Percentiles rank a stretch among this genome's conserved stretches.
Conservation (phyloP, 768 basidiomycete species). For the Naganishia vishniacii region DNA sequence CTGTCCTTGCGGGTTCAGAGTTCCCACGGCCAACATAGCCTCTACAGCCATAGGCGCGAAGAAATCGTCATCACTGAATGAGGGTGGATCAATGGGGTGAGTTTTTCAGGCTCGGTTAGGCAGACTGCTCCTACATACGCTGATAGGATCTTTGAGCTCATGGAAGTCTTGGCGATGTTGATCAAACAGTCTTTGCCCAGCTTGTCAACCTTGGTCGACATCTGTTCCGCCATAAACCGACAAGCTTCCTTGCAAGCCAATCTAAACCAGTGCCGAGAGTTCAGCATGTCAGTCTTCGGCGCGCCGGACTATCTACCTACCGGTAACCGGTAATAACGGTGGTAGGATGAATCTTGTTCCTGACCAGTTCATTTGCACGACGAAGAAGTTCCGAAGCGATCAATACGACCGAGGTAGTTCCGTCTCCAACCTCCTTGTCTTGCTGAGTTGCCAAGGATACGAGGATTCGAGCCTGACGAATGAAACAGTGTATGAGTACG, state of each 20-base stretch:
- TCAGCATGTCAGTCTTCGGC: constrained; percentile 5
- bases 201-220: constrained; percentile 86
- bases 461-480: constrained; percentile 63
- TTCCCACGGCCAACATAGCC: constrained; percentile 95
- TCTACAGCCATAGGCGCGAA: constrained; percentile 99
- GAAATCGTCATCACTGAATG: constrained; percentile 83
- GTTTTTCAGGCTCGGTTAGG: not conserved
- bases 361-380: constrained; percentile 94
- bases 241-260: constrained; percentile 96
- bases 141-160: constrained; percentile 98
- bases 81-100: not conserved
- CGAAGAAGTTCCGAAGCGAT: constrained; percentile 94
- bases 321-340: constrained; percentile 99
- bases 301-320: no score
- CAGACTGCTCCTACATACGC: constrained; percentile 65
- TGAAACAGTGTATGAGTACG: not conserved
- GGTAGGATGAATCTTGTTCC: constrained; percentile 96
- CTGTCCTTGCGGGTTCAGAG: constrained; percentile 86
- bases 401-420: constrained; percentile 96
- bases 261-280: constrained; percentile 32
- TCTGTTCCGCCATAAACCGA: constrained; percentile 94
- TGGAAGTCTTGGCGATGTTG: constrained; percentile 95
- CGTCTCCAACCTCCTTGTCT: constrained; percentile 98
- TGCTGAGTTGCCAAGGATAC: constrained; percentile 98
- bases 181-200: constrained; percentile 87